Evolutionary conservation across 192 early-diverging fungal species (phyloP), one percentile per base, ranked within the genome.

Genomic region (Backusella luteola): DNA sequence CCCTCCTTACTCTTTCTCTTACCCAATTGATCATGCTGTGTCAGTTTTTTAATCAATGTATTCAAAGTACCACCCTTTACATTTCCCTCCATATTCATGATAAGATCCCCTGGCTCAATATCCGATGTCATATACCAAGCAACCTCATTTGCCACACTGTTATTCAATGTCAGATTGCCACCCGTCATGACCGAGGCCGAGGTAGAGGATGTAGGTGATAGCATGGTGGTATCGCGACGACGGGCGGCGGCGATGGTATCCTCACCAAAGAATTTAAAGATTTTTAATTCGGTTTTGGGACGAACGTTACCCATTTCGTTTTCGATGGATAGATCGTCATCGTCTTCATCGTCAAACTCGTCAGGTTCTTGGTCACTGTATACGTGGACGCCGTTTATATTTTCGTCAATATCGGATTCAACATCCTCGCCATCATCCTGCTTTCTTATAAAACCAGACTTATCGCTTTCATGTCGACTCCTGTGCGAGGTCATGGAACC

Each of bases 61-160:
- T 73, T 53, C 26, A 96, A 84, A 23, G 93, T 95, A 46, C 93
- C 94, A 73, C 94, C 95, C 73, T 92, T 93, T 42, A 96, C 93
- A 75, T 91, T 85, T 7, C 92, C 93, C 73, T 96, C 94, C 83
- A 85, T 88, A 80, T 92, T 93, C 75, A 93, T 88, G 12, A 92
- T 80, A 53, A 96, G 82, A 6, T 93, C 93, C 17, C 89, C 85
- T 2, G 86, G 83, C 1, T 70, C 63, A 72, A 90, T 88, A 76
- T 95, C 94, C 67, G 91, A 84, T 46, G 80, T 77, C 69, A 96
- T 80, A 67, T 87, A 96, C 89, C 89, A 91, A 8, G 88, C 32
- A 0, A 32, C 26, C 0, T 71, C 84, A 35, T 63, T 63, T 8
- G 23, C 56, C n/a, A 63, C 56, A 63, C 56, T 63, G 56, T 12